Base-by-base conservation (phyloP, 2,329 filamentous ascomycete genomes). In the Sporothrix variecibatus region DNA sequence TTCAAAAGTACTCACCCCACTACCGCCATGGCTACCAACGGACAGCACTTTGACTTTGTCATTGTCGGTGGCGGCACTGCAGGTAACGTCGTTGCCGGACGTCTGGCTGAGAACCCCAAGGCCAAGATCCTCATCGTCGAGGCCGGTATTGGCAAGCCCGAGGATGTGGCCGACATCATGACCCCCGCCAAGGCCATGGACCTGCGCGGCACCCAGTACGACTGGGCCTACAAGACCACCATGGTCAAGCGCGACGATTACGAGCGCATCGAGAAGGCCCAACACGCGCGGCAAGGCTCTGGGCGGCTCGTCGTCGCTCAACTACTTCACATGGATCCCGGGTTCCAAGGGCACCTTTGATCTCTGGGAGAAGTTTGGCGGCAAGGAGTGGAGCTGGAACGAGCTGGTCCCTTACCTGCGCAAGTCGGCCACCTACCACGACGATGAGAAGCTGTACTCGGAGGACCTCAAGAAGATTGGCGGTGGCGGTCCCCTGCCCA, bases 321-420 rank as follows among this genome's bases (percentile, higher is more conserved):
- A 92, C 81, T 92, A 91, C 79, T 90, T 87, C 80, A 90, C 88
- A 17, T 91, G 89, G 89, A 83, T 90, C 5, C 88, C 86, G 0
- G 89, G 89, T 1, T 87, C 84, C 73, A 85, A 86, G 72, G 83
- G 84, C 2, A 91, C 88, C 0, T 91, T 88, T 77, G 87, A 95
- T 79, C 90, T 91, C 26, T 88, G 92, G 84, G 90, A 89, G n/a
- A 92, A 93, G 81, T 88, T 87, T 46, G 92, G 92, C 68, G 93
- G 93, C 6, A 89, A 93, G 77, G 84, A 87, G 67, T 92, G 89
- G 89, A 89, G 82, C 0, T 91, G 87, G 86, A 84, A 89, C 1
- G 82, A 79, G 9, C 81, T 83, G 53, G 81, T 85, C 2, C 81
- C 83, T 8, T 90, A 90, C 76, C 81, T 90, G 7, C 83, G 85